Evolutionary conservation across 345 rosid genomes (phyloP).

Genomic region (Arabidopsis thaliana): DNA sequence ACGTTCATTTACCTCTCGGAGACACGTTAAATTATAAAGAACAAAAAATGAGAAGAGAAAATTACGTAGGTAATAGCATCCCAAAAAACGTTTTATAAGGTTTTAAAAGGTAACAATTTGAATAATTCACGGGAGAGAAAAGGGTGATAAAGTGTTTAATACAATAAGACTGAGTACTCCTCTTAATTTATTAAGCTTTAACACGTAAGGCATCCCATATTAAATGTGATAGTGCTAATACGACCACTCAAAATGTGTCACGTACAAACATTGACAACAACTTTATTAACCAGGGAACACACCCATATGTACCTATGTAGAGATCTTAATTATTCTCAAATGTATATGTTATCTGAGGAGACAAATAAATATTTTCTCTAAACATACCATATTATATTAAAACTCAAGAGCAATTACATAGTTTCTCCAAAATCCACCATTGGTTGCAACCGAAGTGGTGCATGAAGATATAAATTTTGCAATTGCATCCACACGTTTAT

Average conservation of each 20-base stretch:
- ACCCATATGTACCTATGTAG: background rate
- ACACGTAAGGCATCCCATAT: slow-evolving; percentile 42
- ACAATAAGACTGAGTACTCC: slow-evolving; percentile 18
- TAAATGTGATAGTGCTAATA: slow-evolving; percentile 44
- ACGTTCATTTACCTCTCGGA: slow-evolving; percentile 18
- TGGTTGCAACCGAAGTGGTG: too few species aligned
- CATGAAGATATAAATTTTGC: too few species aligned
- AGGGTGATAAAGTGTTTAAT: slow-evolving; percentile 18
- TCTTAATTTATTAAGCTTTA: slow-evolving; percentile 16
- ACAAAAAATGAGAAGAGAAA: background rate
- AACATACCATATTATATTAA: too few species aligned
- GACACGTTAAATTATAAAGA: background rate
- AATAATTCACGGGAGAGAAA: slow-evolving; percentile 39
- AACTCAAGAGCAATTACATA: too few species aligned
- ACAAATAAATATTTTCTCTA: too few species aligned
- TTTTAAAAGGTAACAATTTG: slow-evolving; percentile 20
- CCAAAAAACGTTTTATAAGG: slow-evolving; percentile 7
- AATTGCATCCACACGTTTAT: too few species aligned
- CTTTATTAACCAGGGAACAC: slow-evolving; percentile 13
- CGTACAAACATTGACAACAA: slow-evolving; percentile 35
- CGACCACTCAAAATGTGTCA: slow-evolving; percentile 39
- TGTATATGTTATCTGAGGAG: background rate
- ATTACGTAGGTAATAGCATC: background rate
- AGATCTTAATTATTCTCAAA: background rate
- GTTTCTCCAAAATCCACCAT: too few species aligned